Conservation (phyloP, 2,329 filamentous ascomycete species). For the Arthroderma sp. region DNA sequence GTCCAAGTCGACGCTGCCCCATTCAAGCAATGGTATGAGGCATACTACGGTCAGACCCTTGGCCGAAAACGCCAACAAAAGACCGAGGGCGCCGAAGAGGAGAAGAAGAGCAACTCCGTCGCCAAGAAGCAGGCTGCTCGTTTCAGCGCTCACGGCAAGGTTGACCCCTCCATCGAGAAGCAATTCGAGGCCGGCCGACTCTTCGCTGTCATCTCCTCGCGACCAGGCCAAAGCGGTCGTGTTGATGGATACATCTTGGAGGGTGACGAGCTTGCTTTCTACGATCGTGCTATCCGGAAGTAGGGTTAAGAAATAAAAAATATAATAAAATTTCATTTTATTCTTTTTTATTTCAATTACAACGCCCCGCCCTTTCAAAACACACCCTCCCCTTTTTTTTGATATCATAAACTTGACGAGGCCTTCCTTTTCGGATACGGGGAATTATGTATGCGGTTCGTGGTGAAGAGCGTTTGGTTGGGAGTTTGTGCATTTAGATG, state of each 20-base stretch:
- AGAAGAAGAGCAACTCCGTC: conserved; percentile 93
- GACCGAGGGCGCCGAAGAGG: conserved; percentile 37
- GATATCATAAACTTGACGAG: background rate
- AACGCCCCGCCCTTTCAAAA: no score
- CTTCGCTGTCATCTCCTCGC: conserved; percentile 81
- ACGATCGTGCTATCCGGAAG: conserved; percentile 99
- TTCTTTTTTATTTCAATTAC: background rate
- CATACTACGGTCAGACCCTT: conserved; percentile 87
- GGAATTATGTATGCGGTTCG: conserved; percentile 14
- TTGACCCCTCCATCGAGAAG: conserved; percentile 83
- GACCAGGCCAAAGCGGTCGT: conserved; percentile 94
- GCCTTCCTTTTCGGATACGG: background rate
- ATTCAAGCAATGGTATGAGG: conserved; percentile 99
- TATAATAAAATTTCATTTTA: background rate
- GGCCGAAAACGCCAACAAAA: conserved; percentile 89
- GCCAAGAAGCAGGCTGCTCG: conserved; percentile 93
- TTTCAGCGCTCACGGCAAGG: conserved; percentile 74
- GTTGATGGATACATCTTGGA: conserved; percentile 96
- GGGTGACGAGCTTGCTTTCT: conserved; percentile 99
- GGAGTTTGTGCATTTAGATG: conserved; percentile 26
- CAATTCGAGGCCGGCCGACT: conserved; percentile 99
- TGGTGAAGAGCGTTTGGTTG: conserved; percentile 7
- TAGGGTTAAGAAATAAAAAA: conserved; percentile 40
- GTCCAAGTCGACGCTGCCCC: conserved; percentile 97
- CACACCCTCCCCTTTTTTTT: no score